Evolutionary conservation across 1,284 basidiomycete species (phyloP).

Genomic region (Puccinia hordei): DNA sequence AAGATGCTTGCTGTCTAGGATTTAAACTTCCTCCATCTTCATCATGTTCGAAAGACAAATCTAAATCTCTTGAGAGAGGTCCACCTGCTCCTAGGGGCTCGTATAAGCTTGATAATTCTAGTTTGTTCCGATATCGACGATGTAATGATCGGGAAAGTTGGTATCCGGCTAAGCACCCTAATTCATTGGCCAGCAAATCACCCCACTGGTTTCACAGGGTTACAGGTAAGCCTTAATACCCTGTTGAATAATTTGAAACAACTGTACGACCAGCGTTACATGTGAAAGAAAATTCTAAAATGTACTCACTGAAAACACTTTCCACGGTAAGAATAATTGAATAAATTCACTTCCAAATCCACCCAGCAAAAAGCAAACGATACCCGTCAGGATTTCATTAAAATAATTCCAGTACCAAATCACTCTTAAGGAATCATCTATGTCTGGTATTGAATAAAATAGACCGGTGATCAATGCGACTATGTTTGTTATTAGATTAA

Average conservation of each 20-base stretch:
- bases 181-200: constrained; percentile 46
- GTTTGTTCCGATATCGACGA: constrained; percentile 17
- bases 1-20: not conserved
- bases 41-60: constrained; percentile 20
- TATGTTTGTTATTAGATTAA: not conserved
- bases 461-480: constrained; percentile 31
- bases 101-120: constrained; percentile 42
- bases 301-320: constrained; percentile 42
- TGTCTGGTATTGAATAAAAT: constrained; percentile 42
- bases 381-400: constrained; percentile 26
- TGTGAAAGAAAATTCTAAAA: not conserved
- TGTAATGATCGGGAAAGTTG: constrained; percentile 31
- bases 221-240: not conserved
- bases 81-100: constrained; percentile 13
- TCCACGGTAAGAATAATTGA: constrained; percentile 44
- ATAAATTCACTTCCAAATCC: constrained; percentile 35
- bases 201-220: constrained; percentile 15
- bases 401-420: constrained; percentile 50
- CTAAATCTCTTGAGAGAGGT: not conserved
- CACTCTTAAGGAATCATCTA: constrained; percentile 33
- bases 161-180: constrained; percentile 40
- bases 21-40: constrained; percentile 25
- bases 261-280: not conserved
- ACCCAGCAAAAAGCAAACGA: constrained; percentile 44
- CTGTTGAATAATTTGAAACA: not conserved